Percentiles rank a stretch among this genome's conserved stretches.
Conservation (phyloP, 306 rosid species). For the Prunus salicina region DNA sequence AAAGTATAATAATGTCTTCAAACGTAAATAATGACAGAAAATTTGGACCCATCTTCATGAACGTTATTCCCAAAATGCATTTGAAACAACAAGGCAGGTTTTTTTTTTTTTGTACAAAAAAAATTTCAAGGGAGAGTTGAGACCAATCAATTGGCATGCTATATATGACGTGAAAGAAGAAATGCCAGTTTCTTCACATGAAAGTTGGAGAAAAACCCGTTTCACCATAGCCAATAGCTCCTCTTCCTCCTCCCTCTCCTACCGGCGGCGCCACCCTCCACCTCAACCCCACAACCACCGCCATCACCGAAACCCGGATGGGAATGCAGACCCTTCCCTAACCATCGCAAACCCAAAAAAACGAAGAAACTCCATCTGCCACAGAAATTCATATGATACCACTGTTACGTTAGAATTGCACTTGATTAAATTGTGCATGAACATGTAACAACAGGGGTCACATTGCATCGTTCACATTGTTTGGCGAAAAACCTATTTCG, state of each 20-base stretch:
- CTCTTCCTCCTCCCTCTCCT: constrained; percentile 8
- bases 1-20: background rate
- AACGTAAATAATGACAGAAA: background rate
- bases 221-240: constrained; percentile 18
- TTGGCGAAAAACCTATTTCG: background rate
- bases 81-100: background rate
- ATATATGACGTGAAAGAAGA: constrained; percentile 22
- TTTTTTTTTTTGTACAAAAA: background rate
- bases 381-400: background rate
- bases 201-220: constrained; percentile 43
- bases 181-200: constrained; percentile 5
- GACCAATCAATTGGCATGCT: constrained; percentile 32
- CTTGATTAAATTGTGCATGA: background rate
- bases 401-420: background rate
- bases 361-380: background rate
- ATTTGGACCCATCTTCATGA: background rate
- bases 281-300: background rate
- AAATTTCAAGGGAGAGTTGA: background rate
- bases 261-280: constrained; percentile 32
- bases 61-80: background rate
- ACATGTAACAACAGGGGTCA: background rate
- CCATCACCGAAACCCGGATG: background rate
- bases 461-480: background rate
- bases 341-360: background rate
- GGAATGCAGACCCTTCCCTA: constrained; percentile 9